Evolutionary conservation across 495 filamentous ascomycete genomes (phyloP), one percentile per base, ranked within the genome.

Genomic region (Pseudoneurospora amorphoporcata): DNA sequence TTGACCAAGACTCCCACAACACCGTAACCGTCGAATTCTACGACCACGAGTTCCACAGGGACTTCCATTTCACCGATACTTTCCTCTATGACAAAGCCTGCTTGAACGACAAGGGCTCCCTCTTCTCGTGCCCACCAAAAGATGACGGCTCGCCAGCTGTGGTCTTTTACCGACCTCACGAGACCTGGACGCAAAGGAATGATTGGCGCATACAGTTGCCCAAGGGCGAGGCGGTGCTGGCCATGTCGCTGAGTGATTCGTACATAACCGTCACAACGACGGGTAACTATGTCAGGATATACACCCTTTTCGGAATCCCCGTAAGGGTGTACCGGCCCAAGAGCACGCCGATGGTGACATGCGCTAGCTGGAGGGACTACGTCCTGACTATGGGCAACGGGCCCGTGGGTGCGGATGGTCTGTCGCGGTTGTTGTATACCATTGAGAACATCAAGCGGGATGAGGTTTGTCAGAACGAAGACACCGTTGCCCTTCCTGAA

Each of bases 21-120:
- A 99, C 95, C 8, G 91, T 99, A 37, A 98, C 96, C 1, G 93
- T 98, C 17, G 95, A 99, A 75, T 99, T 99, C 79, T 97, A 98
- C 79, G 95, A 99, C 82, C 88, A 92, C 29, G 93, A 97, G 73
- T 90, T 90, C 70, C 92, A 97, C 78, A 87, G 96, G 32, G 92
- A 97, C 81, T 98, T 97, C 77, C 95, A 99, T 82, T 98, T 98
- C 82, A 98, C 94, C 3, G 95, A 99, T 77, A 94, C 94, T 1
- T 97, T 92, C 77, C 84, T 92, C 29, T 98, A 98, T 81, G 96
- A 99, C 81, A 96, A 96, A 78, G 95, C 95, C n/a, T 98, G 95
- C 76, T 83, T 86, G 8, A 86, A 94, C 78, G 93, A 97, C 42
- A 88, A 92, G 72, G 95, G 95, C 38, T 87, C 93, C 0, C 85